Evolutionary conservation across 805 yeast species (phyloP), one percentile per base, ranked within the genome.

Genomic region (Sugiyamaella chiloensis): DNA sequence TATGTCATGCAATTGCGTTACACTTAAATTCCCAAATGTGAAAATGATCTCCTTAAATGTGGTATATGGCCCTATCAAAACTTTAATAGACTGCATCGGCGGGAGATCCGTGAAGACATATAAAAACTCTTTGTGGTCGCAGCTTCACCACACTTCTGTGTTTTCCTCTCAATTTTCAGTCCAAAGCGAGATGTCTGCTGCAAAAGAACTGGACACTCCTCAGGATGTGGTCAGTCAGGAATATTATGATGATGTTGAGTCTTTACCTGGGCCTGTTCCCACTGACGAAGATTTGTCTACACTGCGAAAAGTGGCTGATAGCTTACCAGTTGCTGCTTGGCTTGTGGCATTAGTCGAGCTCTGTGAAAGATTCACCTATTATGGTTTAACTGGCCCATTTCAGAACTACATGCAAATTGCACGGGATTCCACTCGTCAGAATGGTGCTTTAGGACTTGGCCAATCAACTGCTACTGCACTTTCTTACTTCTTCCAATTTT

Each of bases 361-460:
- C 52, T 78, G 90, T 41, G 95, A 86, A 66, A 77, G 95, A 56
- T 85, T 86, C 63, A 76, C 91, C 9, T 86, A 81, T 70, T 86
- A 86, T 59, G 93, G 95, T 60, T 70, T 84, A 51, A 75, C 82
- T 40, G 85, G 86, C 50, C 85, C 87, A 5, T 80, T 86, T 69
- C 84, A 79, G 68, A 86, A 86, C 69, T 85, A 84, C 66, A 83
- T 86, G 83, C 86, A 83, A 64, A 20, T 54, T 17, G 45, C 52
- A n/a, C 40, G 56, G 17, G 53, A 49, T 31, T 12, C 40, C 16
- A 43, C 36, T 12, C 74, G 57, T 57, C 42, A 73, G 63, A 63
- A 66, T 59, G 75, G 88, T 64, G 79, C 82, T 8, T 72, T 86
- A 51, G 74, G 75, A 41, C 71, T 83, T 57, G 81, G 83, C 46